Conservation (phyloP, 306 rosid species). For the Biancaea sappan region DNA sequence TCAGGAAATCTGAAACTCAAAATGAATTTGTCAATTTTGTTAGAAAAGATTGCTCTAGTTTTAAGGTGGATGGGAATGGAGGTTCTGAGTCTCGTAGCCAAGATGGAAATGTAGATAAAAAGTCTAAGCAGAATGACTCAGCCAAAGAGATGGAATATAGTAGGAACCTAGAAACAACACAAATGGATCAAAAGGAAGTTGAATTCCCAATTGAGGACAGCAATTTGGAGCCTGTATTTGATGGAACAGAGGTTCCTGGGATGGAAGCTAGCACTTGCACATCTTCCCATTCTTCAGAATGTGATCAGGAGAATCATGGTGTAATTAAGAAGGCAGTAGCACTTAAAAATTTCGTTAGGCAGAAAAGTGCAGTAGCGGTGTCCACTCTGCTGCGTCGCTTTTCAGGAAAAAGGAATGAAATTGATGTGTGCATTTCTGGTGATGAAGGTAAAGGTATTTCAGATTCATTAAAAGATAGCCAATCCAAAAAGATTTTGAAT, state of each 20-base stretch:
- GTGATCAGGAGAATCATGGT: slow-evolving; percentile 58
- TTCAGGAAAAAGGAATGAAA: slow-evolving; percentile 66
- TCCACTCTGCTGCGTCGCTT: slow-evolving; percentile 74
- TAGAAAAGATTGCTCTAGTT: slow-evolving; percentile 30
- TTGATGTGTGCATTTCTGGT: slow-evolving; percentile 31
- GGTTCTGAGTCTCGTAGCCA: slow-evolving; percentile 38
- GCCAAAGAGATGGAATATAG: slow-evolving; percentile 30
- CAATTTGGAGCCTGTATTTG: slow-evolving; percentile 73
- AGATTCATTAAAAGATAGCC: slow-evolving; percentile 44
- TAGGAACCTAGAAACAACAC: slow-evolving; percentile 35
- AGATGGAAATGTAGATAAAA: slow-evolving; percentile 33
- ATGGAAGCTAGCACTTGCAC: slow-evolving; percentile 61
- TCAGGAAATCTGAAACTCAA: slow-evolving; percentile 32
- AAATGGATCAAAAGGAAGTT: slow-evolving; percentile 36
- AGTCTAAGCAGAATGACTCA: slow-evolving; percentile 20
- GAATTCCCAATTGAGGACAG: slow-evolving; percentile 59
- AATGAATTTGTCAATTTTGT: slow-evolving; percentile 20
- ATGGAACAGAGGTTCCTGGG: slow-evolving; percentile 79
- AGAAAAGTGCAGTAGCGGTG: slow-evolving; percentile 68
- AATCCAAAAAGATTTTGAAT: slow-evolving; percentile 57
- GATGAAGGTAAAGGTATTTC: slow-evolving; percentile 46
- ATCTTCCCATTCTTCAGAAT: slow-evolving; percentile 50
- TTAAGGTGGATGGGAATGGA: slow-evolving; percentile 32
- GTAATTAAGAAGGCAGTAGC: slow-evolving; percentile 82
- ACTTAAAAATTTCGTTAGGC: slow-evolving; percentile 73